A percentile compares a stretch with the other conserved stretches of the same genome.
phyloP scores from a whole-genome alignment of 2,329 filamentous ascomycete species.

The Lachnellula suecica region DNA sequence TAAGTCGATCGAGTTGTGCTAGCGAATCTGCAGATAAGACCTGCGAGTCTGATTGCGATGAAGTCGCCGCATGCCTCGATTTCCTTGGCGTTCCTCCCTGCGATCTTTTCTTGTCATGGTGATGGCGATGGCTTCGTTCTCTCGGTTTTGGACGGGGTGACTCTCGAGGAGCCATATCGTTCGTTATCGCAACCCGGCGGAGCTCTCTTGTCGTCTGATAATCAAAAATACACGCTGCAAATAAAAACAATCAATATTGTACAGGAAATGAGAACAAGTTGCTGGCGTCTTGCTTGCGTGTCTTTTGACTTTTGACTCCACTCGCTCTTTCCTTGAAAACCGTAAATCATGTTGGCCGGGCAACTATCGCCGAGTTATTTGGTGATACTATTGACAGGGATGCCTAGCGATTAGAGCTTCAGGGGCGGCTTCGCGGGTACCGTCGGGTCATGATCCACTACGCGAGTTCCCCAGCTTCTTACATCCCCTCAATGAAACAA shows the following conservation, averaged over 20 bases:
- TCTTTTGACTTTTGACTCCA: neutral
- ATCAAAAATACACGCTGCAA: neutral
- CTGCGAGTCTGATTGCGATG: conserved; percentile 28
- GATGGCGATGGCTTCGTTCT: conserved; percentile 20
- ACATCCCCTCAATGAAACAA: conserved; percentile 1
- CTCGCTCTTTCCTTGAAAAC: neutral
- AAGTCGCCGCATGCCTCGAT: conserved; percentile 18
- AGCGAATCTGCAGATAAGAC: conserved; percentile 32
- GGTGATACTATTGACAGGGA: no score
- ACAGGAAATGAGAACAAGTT: neutral
- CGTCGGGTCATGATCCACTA: neutral
- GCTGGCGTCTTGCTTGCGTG: conserved; percentile 1
- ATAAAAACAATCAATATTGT: neutral
- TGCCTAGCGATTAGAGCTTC: neutral
- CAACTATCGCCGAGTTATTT: conserved; percentile 9
- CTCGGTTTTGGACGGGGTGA: conserved; percentile 24
- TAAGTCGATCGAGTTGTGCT: conserved; percentile 30
- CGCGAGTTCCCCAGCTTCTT: neutral
- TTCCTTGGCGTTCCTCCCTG: conserved; percentile 21
- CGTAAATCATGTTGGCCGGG: conserved; percentile 4
- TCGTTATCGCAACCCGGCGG: neutral
- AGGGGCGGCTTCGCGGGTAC: neutral
- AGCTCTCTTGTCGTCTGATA: neutral
- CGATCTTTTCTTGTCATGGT: conserved; percentile 16
- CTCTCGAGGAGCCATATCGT: conserved; percentile 26